Percentiles rank a stretch among this genome's conserved stretches.
These are phyloP conservation scores for Globisporangium megalacanthum DNA, from an alignment of 352 stramenopile species.

Conservation along the genomic window DNA sequence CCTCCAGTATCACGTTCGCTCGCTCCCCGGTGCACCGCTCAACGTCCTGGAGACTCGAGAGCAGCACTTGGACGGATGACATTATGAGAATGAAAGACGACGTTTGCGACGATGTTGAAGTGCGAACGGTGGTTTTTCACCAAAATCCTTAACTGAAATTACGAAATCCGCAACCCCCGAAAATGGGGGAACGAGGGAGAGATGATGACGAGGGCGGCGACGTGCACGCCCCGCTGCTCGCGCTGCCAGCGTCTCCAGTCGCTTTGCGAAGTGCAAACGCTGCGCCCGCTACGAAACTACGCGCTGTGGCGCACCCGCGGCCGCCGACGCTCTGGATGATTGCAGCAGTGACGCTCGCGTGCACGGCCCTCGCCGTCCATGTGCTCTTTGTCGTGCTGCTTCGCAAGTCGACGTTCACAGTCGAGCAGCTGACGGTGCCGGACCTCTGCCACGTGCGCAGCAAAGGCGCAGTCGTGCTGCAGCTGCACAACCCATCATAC, in stretches of 20 bases:
- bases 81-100: conserved; percentile 8
- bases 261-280: too few species aligned
- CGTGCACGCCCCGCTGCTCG: not conserved
- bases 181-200: not conserved
- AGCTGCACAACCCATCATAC: conserved; percentile 75
- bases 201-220: not conserved
- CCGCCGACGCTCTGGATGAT: conserved; percentile 15
- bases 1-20: conserved; percentile 18
- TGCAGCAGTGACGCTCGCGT: conserved; percentile 17
- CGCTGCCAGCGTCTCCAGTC: not conserved
- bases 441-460: conserved; percentile 62
- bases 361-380: conserved; percentile 40
- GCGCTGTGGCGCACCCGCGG: not conserved
- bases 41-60: conserved; percentile 33
- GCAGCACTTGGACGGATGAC: conserved; percentile 38
- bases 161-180: not conserved
- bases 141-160: not conserved
- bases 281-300: too few species aligned
- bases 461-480: conserved; percentile 41
- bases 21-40: conserved; percentile 13
- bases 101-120: not conserved
- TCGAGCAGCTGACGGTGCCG: conserved; percentile 57
- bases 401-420: conserved; percentile 46
- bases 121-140: not conserved
- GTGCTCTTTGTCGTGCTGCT: conserved; percentile 60